Evolutionary conservation across 257 asterid genomes (phyloP).

Genomic region (Fraxinus americana): DNA sequence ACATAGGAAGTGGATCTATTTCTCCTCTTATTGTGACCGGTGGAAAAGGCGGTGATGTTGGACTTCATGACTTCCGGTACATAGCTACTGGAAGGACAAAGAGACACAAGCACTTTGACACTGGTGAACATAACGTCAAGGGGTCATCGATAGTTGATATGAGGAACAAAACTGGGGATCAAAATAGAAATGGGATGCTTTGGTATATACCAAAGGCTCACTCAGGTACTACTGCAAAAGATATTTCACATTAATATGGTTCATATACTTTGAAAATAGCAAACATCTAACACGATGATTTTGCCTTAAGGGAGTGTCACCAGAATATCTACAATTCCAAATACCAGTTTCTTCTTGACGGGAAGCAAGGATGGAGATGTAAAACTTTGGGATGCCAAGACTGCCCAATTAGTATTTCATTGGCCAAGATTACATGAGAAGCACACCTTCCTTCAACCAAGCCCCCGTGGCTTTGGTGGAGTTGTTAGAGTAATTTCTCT

Average conservation of each 20-base stretch:
- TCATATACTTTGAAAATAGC: slow-evolving; percentile 9
- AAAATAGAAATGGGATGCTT: slow-evolving; percentile 97
- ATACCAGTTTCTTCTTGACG: slow-evolving; percentile 92
- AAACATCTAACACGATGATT: slow-evolving; percentile 29
- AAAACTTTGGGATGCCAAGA: slow-evolving; percentile 98
- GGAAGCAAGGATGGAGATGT: slow-evolving; percentile 99
- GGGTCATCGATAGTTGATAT: slow-evolving; percentile 62
- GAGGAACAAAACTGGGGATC: slow-evolving; percentile 85
- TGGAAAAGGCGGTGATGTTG: slow-evolving; percentile 93
- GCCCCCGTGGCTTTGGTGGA: slow-evolving; percentile 90
- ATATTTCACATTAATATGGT: slow-evolving; percentile 20
- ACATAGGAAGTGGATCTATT: slow-evolving; percentile 91
- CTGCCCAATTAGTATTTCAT: slow-evolving; percentile 79
- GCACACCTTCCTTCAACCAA: slow-evolving; percentile 86
- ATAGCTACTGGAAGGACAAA: slow-evolving; percentile 97
- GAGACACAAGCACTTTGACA: slow-evolving; percentile 71
- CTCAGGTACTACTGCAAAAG: slow-evolving; percentile 59
- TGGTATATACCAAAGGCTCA: slow-evolving; percentile 99
- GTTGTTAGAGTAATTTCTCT: slow-evolving; percentile 70
- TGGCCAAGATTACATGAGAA: slow-evolving; percentile 98
- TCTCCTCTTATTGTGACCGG: slow-evolving; percentile 95
- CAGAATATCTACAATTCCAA: slow-evolving; percentile 82
- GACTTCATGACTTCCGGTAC: slow-evolving; percentile 98
- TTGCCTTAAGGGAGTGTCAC: slow-evolving; percentile 76
- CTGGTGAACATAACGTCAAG: slow-evolving; percentile 56